Evolutionary conservation across 2,329 filamentous ascomycete species (phyloP).

Genomic region (Ophiognomonia clavigignenti-juglandacearum): DNA sequence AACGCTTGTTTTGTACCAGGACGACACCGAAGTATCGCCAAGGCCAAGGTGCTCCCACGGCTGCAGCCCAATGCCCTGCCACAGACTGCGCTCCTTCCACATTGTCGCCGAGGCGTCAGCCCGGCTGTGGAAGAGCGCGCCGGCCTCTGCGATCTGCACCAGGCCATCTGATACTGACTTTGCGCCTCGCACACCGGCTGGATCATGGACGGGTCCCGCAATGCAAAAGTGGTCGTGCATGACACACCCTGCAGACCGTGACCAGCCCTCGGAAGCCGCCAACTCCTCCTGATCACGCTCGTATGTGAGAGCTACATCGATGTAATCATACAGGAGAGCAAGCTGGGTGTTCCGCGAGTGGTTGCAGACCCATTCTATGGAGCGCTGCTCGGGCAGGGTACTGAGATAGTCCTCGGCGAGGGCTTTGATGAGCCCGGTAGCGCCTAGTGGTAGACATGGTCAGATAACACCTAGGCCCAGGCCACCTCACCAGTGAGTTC

Average conservation of each 20-base stretch:
- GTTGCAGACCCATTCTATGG: slow-evolving; percentile 12
- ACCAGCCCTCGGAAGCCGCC: slow-evolving; percentile 13
- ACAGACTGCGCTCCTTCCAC: slow-evolving; percentile 11
- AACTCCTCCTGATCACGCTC: slow-evolving; percentile 13
- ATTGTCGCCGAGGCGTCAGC: slow-evolving; percentile 12
- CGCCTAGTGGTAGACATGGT: background rate
- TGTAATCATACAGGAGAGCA: slow-evolving; percentile 9
- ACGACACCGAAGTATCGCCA: background rate
- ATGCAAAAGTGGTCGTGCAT: slow-evolving; percentile 16
- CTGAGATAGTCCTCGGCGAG: slow-evolving; percentile 12
- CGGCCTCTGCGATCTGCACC: background rate
- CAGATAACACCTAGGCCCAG: background rate
- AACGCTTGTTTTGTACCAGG: slow-evolving; percentile 10
- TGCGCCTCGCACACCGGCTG: background rate
- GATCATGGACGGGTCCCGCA: slow-evolving; percentile 7
- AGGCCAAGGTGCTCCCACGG: slow-evolving; percentile 9
- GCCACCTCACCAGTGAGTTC: background rate
- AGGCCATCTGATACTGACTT: background rate
- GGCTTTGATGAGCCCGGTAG: slow-evolving; percentile 7
- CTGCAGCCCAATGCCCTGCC: background rate
- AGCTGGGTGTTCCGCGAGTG: slow-evolving; percentile 14
- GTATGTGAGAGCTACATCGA: slow-evolving; percentile 13
- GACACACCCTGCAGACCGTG: slow-evolving; percentile 7
- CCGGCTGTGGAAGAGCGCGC: slow-evolving; percentile 8
- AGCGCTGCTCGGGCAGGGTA: slow-evolving; percentile 1